A percentile compares a stretch with the other conserved stretches of the same genome.
phyloP scores from a whole-genome alignment of 148 eudicot genomes.

The Nepenthes mirabilis region DNA sequence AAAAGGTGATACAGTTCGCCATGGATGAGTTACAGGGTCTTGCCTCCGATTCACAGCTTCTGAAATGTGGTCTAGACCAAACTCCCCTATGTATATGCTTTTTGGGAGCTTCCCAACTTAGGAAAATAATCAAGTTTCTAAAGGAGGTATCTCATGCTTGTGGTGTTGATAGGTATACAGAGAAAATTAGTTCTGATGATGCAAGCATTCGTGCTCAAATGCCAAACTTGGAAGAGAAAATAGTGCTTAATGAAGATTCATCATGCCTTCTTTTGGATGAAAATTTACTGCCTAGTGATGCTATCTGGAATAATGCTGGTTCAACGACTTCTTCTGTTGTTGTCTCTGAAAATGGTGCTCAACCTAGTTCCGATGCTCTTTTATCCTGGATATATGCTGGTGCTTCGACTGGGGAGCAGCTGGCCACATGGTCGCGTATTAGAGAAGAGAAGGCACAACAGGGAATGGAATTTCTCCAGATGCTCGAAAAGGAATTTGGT shows the following conservation, averaged over 20 bases:
- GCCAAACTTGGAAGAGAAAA: conserved; percentile 32
- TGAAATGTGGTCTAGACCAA: conserved; percentile 52
- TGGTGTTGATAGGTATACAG: conserved; percentile 55
- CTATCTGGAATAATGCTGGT: conserved; percentile 14
- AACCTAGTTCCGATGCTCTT: conserved; percentile 39
- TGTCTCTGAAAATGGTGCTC: conserved; percentile 3
- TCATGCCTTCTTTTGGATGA: conserved; percentile 60
- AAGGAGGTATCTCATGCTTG: conserved; percentile 65
- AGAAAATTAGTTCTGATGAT: conserved; percentile 42
- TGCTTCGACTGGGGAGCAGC: conserved; percentile 41
- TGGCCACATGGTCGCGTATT: conserved; percentile 49
- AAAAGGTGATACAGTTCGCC: conserved; percentile 54
- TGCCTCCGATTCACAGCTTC: conserved; percentile 62
- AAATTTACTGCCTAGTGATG: conserved; percentile 30
- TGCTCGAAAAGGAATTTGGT: conserved; percentile 63
- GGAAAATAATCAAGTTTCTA: conserved; percentile 51
- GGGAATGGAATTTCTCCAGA: conserved; percentile 49
- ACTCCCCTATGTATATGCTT: conserved; percentile 84
- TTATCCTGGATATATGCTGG: conserved; percentile 78
- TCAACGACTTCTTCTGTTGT: conserved; percentile 9
- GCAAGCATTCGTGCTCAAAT: conserved; percentile 16
- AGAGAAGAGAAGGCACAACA: conserved; percentile 64
- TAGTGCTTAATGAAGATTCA: conserved; percentile 47
- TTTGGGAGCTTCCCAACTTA: conserved; percentile 58
- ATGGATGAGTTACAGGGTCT: conserved; percentile 61